phyloP scores from a whole-genome alignment of 2,329 filamentous ascomycete species.

The Dactylella cylindrospora region DNA sequence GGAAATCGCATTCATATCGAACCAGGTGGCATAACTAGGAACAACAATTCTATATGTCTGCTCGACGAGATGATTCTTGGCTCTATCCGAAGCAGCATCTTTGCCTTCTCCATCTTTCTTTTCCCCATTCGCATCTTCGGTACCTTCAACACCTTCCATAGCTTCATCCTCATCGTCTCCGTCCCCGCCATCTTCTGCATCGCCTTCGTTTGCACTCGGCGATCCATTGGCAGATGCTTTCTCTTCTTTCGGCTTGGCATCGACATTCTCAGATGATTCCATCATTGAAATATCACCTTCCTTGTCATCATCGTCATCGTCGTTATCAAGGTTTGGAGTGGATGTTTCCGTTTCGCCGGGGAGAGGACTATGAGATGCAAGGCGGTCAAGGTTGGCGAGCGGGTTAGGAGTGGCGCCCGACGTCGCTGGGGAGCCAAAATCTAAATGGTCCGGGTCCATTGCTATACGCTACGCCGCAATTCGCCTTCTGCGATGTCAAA shows the following conservation, averaged over 20 bases:
- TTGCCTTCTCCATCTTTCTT: conserved; percentile 54
- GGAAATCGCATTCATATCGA: conserved; percentile 94
- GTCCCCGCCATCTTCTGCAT: conserved; percentile 37
- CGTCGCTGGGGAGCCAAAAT: conserved; percentile 34
- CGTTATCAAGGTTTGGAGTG: conserved; percentile 39
- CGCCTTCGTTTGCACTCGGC: conserved; percentile 39
- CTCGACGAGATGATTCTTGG: conserved; percentile 84
- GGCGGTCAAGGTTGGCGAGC: conserved; percentile 37
- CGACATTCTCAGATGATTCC: conserved; percentile 46
- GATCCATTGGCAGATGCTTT: conserved; percentile 41
- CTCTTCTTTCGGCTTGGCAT: conserved; percentile 32
- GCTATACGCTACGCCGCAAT: not conserved
- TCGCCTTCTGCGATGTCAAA: too few species aligned
- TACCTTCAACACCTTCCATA: conserved; percentile 54
- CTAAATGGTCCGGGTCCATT: conserved; percentile 37
- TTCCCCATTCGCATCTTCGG: conserved; percentile 56
- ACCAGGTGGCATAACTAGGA: conserved; percentile 97
- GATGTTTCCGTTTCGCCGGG: conserved; percentile 42
- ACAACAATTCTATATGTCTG: conserved; percentile 96
- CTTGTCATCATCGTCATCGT: conserved; percentile 46
- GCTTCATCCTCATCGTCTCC: conserved; percentile 49
- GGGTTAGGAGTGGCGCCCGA: conserved; percentile 36
- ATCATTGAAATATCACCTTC: conserved; percentile 44
- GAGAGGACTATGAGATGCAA: conserved; percentile 38
- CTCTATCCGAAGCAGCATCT: conserved; percentile 63